Percentiles rank a stretch among this genome's conserved stretches.
Evolutionary conservation across 2,329 filamentous ascomycete genomes (phyloP).

Genomic region (Botrytis fragariae): DNA sequence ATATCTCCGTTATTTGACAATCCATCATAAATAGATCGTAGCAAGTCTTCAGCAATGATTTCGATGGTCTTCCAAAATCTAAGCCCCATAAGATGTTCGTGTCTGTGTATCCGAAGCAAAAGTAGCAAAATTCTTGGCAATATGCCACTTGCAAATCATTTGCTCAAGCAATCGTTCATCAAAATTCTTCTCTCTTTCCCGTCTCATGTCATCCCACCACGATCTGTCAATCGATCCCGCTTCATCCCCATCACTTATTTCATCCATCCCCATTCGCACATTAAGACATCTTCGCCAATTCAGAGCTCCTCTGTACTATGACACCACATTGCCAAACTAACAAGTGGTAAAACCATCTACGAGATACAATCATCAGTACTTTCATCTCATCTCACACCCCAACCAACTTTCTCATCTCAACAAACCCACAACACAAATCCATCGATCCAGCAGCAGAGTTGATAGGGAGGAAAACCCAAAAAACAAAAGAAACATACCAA

Average conservation of each 20-base stretch:
- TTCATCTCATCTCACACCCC: neutral
- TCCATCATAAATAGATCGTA: neutral
- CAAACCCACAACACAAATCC: neutral
- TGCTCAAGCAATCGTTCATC: neutral
- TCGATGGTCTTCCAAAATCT: neutral
- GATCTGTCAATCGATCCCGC: neutral
- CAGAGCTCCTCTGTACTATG: neutral
- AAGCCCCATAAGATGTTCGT: neutral
- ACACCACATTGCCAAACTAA: conserved; percentile 8
- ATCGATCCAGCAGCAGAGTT: neutral
- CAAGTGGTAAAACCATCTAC: conserved; percentile 2
- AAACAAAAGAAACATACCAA: neutral
- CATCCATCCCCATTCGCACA: neutral
- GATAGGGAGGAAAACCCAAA: neutral
- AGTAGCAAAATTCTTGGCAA: neutral
- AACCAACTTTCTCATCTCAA: neutral
- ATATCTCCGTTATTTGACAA: neutral
- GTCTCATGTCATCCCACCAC: neutral
- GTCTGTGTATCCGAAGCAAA: neutral
- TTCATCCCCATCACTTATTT: neutral
- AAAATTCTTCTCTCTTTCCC: neutral
- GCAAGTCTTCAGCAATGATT: neutral
- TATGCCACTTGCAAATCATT: neutral
- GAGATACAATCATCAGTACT: neutral
- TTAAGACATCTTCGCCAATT: too few relatives aligned